phyloP scores from a whole-genome alignment of 202 grass and related monocot genomes.

The Digitaria exilis region DNA sequence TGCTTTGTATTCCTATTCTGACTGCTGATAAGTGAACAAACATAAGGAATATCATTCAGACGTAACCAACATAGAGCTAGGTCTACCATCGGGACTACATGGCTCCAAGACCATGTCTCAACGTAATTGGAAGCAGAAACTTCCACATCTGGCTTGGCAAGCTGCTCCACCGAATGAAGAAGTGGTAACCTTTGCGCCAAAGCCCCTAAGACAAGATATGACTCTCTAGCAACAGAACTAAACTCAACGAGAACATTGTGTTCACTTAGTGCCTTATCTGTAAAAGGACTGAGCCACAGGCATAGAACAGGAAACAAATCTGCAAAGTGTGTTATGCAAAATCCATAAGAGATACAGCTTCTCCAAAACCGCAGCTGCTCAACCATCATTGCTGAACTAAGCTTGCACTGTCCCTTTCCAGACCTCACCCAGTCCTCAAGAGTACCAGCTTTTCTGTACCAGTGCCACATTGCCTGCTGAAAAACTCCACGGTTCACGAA shows the following conservation, averaged over 20 bases:
- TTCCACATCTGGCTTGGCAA: conserved; percentile 46
- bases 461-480: conserved; percentile 78
- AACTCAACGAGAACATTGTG: conserved; percentile 71
- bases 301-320: conserved; percentile 88
- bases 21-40: conserved; percentile 39
- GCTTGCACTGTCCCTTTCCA: conserved; percentile 66
- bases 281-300: conserved; percentile 69
- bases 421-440: conserved; percentile 75
- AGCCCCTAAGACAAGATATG: conserved; percentile 78
- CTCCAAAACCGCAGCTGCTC: conserved; percentile 92
- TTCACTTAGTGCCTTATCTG: conserved; percentile 65
- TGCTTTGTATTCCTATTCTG: conserved; percentile 41
- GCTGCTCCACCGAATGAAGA: conserved; percentile 69
- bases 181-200: conserved; percentile 73
- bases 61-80: conserved; percentile 69
- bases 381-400: conserved; percentile 75
- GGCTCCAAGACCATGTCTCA: conserved; percentile 75
- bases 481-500: conserved; percentile 85
- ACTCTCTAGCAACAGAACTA: conserved; percentile 76
- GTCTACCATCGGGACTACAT: conserved; percentile 86
- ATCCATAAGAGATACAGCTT: conserved; percentile 77
- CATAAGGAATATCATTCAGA: conserved; percentile 58
- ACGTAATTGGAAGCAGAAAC: conserved; percentile 28
- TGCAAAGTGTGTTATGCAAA: conserved; percentile 72
- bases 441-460: conserved; percentile 70